Evolutionary conservation across 805 yeast genomes (phyloP).

Genomic region (Candida maesae): DNA sequence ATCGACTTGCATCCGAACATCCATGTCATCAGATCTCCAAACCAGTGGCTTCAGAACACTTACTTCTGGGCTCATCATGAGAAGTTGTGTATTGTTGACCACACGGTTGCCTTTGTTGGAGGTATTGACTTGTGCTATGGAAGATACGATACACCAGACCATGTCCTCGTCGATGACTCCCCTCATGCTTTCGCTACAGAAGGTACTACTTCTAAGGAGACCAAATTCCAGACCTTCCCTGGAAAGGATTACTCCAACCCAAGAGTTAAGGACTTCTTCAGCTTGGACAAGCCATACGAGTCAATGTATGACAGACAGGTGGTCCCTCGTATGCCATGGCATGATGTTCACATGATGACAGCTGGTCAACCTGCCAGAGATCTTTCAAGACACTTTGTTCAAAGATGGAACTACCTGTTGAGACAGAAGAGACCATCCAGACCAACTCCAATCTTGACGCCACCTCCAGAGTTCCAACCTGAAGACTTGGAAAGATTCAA

Average conservation of each 20-base stretch:
- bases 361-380: constrained; percentile 95
- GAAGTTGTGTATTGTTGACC: constrained; percentile 81
- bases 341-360: constrained; percentile 94
- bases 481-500: constrained; percentile 58
- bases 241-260: constrained; percentile 98
- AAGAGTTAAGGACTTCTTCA: constrained; percentile 80
- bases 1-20: constrained; percentile 81
- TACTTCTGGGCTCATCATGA: constrained; percentile 99
- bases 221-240: constrained; percentile 65
- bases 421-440: constrained; percentile 95
- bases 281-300: constrained; percentile 80
- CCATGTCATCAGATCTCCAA: constrained; percentile 90
- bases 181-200: constrained; percentile 32
- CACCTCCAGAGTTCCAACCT: constrained; percentile 82
- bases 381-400: constrained; percentile 89
- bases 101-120: constrained; percentile 85
- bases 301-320: constrained; percentile 82
- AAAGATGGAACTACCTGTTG: constrained; percentile 92
- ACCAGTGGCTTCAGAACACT: constrained; percentile 88
- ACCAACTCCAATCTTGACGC: constrained; percentile 85
- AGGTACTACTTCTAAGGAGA: constrained; percentile 35
- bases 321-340: constrained; percentile 99
- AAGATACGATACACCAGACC: constrained; percentile 95
- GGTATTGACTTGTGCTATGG: constrained; percentile 97
- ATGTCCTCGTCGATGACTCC: constrained; percentile 77